Base-by-base conservation (phyloP, 768 basidiomycete genomes). In the Lentinula edodes region DNA sequence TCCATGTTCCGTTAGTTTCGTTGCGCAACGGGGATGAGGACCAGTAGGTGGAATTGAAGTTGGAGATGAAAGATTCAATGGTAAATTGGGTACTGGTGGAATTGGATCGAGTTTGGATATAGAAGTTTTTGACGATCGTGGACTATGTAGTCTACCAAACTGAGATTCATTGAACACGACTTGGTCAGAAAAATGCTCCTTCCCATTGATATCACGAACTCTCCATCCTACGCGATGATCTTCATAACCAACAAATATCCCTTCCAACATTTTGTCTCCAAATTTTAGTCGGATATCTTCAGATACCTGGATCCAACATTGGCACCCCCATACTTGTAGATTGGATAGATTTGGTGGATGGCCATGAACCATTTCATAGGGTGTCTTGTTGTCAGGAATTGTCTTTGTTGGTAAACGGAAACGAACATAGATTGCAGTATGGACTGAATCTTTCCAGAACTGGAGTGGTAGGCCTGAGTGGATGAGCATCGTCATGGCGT, bases 401-500 rank as follows among this genome's bases (percentile, higher is more conserved):
- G 66, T 58, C 23, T 63, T 53, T 1, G 62, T 64, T 18, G 65
- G 65, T 39, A 56, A 5, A 15, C 66, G 52, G 58, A 72, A 68
- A 3, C 64, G 41, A 5, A 69, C 61, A 61, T 73, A 68, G 3
- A 66, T 63, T 59, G 61, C 61, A 10, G 66, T 64, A 43, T 61
- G 38, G 5, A 73, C 63, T 39, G 64, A 70, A 36, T 65, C 48
- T 8, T 53, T 63, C 69, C 67, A 72, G 62, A 70, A 71, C 8
- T 56, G 58, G 20, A 57, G 36, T 23, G 69, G 66, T 41, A 70
- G 57, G 55, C 64, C 50, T 23, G 66, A 60, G 51, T 69, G 62
- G 18, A 45, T 23, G 3, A 78, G 67, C 68, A 80, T 73, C 0
- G 73, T 65, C 12, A 61, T 64, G 5, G 72, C 67, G 15, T 62